These are phyloP conservation scores for Adansonia rubrostipa DNA, from an alignment of 441 rosid genomes.

Conservation along the genomic window DNA sequence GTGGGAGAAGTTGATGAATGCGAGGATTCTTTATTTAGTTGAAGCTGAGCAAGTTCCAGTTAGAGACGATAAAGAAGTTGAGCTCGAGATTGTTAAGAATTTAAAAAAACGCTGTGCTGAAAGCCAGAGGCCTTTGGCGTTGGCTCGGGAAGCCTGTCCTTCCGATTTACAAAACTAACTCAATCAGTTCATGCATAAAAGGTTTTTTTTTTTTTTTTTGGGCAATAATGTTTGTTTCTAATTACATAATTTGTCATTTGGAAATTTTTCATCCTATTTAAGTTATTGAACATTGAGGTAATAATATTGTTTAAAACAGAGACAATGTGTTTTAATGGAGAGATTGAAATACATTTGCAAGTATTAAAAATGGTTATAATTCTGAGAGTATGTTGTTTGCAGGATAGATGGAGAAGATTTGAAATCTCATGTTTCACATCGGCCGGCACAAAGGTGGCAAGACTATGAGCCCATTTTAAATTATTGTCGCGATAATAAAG, in stretches of 20 bases:
- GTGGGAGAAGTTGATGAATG: slow-evolving; percentile 84
- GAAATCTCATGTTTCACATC: slow-evolving; percentile 64
- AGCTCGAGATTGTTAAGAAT: slow-evolving; percentile 70
- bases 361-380: neutral
- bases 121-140: slow-evolving; percentile 55
- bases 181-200: slow-evolving; percentile 62
- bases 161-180: slow-evolving; percentile 72
- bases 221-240: neutral
- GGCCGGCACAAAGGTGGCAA: slow-evolving; percentile 80
- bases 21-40: slow-evolving; percentile 80
- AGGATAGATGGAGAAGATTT: slow-evolving; percentile 80
- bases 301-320: neutral
- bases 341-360: neutral
- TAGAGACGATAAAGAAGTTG: slow-evolving; percentile 75
- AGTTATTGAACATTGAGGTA: neutral
- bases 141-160: slow-evolving; percentile 83
- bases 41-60: slow-evolving; percentile 93
- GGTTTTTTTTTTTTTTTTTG: slow-evolving; percentile 38
- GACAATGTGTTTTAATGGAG: neutral
- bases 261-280: neutral
- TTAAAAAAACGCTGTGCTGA: slow-evolving; percentile 61
- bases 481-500: slow-evolving; percentile 78
- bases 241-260: neutral
- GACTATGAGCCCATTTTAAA: slow-evolving; percentile 80
- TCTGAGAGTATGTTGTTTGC: slow-evolving; percentile 40